These are phyloP conservation scores for Neurospora terricola DNA, from an alignment of 495 filamentous ascomycete species.

Conservation along the genomic window DNA sequence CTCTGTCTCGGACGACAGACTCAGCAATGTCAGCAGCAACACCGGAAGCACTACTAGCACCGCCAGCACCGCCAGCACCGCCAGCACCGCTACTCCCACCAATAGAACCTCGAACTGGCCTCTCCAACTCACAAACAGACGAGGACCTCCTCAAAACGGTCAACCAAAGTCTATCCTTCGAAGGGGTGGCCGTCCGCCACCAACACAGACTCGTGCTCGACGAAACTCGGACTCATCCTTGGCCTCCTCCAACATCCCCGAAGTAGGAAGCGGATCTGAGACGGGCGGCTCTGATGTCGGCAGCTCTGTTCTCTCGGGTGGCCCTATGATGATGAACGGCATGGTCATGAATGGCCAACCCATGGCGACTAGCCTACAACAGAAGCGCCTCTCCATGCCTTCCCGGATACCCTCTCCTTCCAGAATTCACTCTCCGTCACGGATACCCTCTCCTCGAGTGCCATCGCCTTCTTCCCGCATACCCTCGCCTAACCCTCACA, in stretches of 20 bases:
- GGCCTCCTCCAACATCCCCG: slow-evolving; percentile 23
- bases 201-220: slow-evolving; percentile 11
- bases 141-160: not conserved
- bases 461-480: not conserved
- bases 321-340: not conserved
- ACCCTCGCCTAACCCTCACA: not conserved
- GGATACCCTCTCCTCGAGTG: not conserved
- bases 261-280: slow-evolving; percentile 18
- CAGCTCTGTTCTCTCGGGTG: not conserved
- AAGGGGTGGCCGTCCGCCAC: slow-evolving; percentile 10
- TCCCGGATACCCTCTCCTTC: not conserved
- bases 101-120: not conserved
- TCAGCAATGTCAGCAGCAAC: not conserved
- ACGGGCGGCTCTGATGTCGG: slow-evolving; percentile 1
- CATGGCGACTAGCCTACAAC: not conserved
- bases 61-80: slow-evolving; percentile 9
- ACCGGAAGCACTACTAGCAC: slow-evolving; percentile 7
- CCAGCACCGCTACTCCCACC: slow-evolving; percentile 3
- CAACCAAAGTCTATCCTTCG: slow-evolving; percentile 16
- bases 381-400: not conserved
- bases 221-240: slow-evolving; percentile 25
- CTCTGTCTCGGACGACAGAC: slow-evolving; percentile 12
- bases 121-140: not conserved
- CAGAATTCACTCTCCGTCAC: not conserved
- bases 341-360: not conserved